Evolutionary conservation across 116 monocot genomes (phyloP), one percentile per base, ranked within the genome.

Genomic region (Zostera marina): DNA sequence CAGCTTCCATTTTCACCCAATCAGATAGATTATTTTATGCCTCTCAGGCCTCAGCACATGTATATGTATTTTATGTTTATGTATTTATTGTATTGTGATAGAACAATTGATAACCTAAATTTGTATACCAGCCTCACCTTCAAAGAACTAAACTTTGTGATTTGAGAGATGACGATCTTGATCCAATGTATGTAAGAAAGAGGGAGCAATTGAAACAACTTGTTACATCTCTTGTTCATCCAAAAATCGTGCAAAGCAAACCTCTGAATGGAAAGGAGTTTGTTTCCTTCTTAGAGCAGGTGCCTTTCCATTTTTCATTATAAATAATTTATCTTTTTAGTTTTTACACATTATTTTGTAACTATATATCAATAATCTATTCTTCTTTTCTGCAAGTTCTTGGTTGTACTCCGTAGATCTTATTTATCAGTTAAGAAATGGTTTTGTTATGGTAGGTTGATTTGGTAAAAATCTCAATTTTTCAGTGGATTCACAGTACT

Each of bases 121-220:
- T 59, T 11, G 11, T 42, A 44, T 89, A 40, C 24, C 84, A 99
- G 99, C 99, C 99, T 74, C 99, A 99, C 72, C 78, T 99, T 25
- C 84, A 91, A 77, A 86, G 99, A 63, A 99, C 91, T 56, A 91
- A 84, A 60, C 81, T 99, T 47, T 99, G 99, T 74, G 99, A 99
- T n/a, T 64, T 99, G 81, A 75, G 71, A 49, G 99, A 99, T 54
- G 60, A 58, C 67, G 99, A 99, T 59, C 81, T 99, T 51, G 99
- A 99, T 6, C 75, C 73, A 21, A 26, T 54, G 23, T 99, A 99
- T 67, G 75, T 99, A 44, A 63, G 79, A 17, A 83, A 70, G 66
- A 90, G 91, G 58, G 99, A 99, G 9, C 71, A 76, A 39, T 69
- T 99, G 70, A 99, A 99, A 67, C 57, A 83, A 71, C 66, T 99